A percentile compares a stretch with the other conserved stretches of the same genome.
These are phyloP conservation scores for Pythium dissimile DNA, from an alignment of 352 stramenopile genomes.

Conservation along the genomic window DNA sequence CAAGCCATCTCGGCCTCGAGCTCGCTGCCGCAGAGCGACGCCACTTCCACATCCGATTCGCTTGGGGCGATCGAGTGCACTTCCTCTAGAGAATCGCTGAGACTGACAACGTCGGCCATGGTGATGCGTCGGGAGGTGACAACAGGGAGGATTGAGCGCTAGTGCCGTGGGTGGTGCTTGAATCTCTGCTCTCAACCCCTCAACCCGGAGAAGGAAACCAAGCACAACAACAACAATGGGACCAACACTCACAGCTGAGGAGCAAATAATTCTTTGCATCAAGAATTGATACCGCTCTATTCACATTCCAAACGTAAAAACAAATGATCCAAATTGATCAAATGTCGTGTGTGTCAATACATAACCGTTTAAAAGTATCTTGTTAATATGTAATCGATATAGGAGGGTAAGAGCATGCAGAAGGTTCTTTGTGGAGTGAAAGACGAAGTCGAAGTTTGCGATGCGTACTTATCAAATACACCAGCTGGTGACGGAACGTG, in stretches of 20 bases:
- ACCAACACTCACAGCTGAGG: conserved; percentile 15
- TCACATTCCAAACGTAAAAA: too few relatives aligned
- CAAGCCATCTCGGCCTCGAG: conserved; percentile 76
- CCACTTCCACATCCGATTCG: conserved; percentile 63
- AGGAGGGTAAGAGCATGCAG: too few relatives aligned
- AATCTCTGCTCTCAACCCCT: conserved; percentile 3
- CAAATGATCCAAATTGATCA: too few relatives aligned
- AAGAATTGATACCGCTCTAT: too few relatives aligned
- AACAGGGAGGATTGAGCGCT: not conserved
- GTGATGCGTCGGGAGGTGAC: conserved; percentile 3
- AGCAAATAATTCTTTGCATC: too few relatives aligned
- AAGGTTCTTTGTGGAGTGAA: conserved; percentile 18
- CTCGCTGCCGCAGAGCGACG: conserved; percentile 69
- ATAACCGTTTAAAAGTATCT: too few relatives aligned
- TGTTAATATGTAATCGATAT: too few relatives aligned
- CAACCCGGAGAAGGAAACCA: conserved; percentile 5
- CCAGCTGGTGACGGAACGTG: conserved; percentile 14
- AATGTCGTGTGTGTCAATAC: too few relatives aligned
- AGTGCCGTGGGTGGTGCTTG: too few relatives aligned
- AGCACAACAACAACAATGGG: conserved; percentile 6
- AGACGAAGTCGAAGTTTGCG: too few relatives aligned
- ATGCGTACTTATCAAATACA: conserved; percentile 13
- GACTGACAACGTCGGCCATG: conserved; percentile 21
- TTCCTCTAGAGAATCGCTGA: conserved; percentile 13
- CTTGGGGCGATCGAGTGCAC: conserved; percentile 24